Conservation (phyloP, 495 filamentous ascomycete genomes). For the Physcia stellaris region DNA sequence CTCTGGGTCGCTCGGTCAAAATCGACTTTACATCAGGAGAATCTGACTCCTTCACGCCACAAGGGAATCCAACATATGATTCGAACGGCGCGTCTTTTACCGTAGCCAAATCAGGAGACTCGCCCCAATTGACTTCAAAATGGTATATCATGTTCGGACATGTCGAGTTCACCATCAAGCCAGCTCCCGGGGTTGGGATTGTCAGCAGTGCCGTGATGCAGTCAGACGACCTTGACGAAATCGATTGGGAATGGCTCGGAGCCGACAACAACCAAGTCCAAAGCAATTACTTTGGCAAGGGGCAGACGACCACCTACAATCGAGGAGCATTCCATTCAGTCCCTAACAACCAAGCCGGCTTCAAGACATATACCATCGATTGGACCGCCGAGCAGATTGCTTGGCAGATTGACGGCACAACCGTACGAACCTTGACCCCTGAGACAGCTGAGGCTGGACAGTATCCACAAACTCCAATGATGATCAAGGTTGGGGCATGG, state of each 20-base stretch:
- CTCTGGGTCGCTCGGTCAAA: slow-evolving; percentile 62
- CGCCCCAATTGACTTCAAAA: slow-evolving; percentile 63
- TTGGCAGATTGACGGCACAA: slow-evolving; percentile 58
- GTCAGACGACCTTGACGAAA: slow-evolving; percentile 77
- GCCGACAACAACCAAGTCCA: slow-evolving; percentile 46
- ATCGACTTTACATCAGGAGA: slow-evolving; percentile 68
- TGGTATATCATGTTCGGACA: slow-evolving; percentile 66
- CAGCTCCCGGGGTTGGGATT: slow-evolving; percentile 48
- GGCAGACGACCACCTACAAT: slow-evolving; percentile 50
- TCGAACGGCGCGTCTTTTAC: slow-evolving; percentile 71
- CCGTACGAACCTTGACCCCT: slow-evolving; percentile 53
- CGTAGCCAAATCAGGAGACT: slow-evolving; percentile 68
- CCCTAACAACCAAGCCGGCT: slow-evolving; percentile 35
- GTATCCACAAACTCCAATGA: slow-evolving; percentile 82
- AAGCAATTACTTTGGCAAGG: slow-evolving; percentile 84
- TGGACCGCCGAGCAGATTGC: slow-evolving; percentile 63
- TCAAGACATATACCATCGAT: slow-evolving; percentile 72
- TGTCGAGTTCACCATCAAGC: slow-evolving; percentile 43
- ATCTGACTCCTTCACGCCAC: slow-evolving; percentile 52
- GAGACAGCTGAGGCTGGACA: slow-evolving; percentile 48
- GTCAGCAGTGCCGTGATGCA: slow-evolving; percentile 68
- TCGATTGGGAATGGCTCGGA: slow-evolving; percentile 82
- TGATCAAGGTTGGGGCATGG: slow-evolving; percentile 73
- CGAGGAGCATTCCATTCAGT: slow-evolving; percentile 45
- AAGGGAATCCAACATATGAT: slow-evolving; percentile 54